Conservation (phyloP, 257 asterid genomes). For the Nicotiana obtusifolia region DNA sequence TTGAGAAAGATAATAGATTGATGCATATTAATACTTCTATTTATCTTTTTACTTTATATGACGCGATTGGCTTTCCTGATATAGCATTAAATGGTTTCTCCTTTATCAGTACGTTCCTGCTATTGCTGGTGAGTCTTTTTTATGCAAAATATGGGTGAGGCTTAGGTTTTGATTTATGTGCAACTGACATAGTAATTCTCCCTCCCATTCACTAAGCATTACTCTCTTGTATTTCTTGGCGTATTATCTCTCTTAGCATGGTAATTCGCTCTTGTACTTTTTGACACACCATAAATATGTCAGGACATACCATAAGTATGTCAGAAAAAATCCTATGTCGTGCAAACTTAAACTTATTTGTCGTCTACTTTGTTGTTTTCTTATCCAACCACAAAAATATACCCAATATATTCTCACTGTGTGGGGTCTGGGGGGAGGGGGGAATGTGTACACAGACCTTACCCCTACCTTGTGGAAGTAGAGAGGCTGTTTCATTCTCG, state of each 20-base stretch:
- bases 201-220: background rate
- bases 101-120: background rate
- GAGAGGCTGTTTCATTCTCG: too few relatives aligned
- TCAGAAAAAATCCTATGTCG: background rate
- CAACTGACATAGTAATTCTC: background rate
- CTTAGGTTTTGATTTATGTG: background rate
- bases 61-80: background rate
- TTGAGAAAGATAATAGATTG: too few relatives aligned
- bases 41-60: too few relatives aligned
- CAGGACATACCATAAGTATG: background rate
- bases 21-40: too few relatives aligned
- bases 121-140: background rate
- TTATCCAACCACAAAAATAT: background rate
- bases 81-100: background rate
- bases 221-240: background rate
- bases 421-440: too few relatives aligned
- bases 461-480: too few relatives aligned
- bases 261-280: too few relatives aligned
- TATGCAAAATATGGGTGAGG: background rate
- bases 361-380: background rate
- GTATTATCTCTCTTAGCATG: too few relatives aligned
- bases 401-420: too few relatives aligned
- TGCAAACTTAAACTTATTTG: background rate
- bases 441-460: too few relatives aligned
- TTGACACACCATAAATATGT: background rate